These are phyloP conservation scores for Ceratobasidium sp. DNA, from an alignment of 1,284 basidiomycete species.

Conservation along the genomic window DNA sequence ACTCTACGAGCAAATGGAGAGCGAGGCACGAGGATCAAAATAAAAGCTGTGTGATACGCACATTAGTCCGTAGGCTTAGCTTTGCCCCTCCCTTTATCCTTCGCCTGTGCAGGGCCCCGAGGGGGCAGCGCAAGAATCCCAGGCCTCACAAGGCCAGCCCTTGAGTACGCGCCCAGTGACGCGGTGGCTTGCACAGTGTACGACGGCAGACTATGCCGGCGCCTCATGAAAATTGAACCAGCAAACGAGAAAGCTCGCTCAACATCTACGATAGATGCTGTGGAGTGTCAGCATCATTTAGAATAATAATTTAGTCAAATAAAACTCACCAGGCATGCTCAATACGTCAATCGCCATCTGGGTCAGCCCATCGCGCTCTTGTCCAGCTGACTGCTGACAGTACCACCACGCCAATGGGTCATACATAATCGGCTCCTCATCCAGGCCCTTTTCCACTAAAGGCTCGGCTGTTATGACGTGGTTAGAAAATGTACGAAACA, in stretches of 20 bases:
- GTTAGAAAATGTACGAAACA: neutral
- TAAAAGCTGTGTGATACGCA: too few species aligned
- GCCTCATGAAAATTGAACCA: neutral
- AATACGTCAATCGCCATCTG: conserved; percentile 13
- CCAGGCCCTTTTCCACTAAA: too few species aligned
- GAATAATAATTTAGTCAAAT: too few species aligned
- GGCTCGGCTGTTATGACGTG: neutral
- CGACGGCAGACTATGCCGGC: neutral
- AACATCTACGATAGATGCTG: neutral
- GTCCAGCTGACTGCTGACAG: neutral
- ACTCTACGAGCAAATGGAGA: too few species aligned
- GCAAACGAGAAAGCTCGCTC: neutral
- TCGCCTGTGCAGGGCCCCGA: too few species aligned
- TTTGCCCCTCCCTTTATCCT: too few species aligned
- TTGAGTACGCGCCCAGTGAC: neutral
- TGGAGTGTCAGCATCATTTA: neutral
- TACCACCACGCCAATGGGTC: conserved; percentile 19
- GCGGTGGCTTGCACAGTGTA: neutral
- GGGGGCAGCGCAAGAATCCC: too few species aligned
- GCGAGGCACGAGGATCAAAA: too few species aligned
- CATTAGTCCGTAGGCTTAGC: too few species aligned
- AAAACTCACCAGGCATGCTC: neutral
- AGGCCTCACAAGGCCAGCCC: neutral
- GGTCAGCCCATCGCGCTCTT: neutral
- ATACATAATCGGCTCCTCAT: neutral